Conservation (phyloP, 2,329 filamentous ascomycete species). For the Diplodia intermedia region DNA sequence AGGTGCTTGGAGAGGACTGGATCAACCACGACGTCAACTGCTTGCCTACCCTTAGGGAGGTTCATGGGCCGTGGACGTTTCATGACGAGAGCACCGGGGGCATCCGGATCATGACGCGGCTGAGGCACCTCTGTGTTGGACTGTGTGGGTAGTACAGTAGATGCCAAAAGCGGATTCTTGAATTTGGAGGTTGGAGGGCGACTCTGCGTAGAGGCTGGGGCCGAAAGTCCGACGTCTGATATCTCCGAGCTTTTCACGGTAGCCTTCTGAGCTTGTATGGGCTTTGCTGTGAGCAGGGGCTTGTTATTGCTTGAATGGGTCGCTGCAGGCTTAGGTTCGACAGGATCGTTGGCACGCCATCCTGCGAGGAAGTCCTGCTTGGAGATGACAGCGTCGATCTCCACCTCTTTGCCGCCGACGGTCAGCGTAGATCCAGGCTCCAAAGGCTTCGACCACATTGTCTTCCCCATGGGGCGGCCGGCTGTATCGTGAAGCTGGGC, state of each 20-base stretch:
- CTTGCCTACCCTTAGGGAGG: conserved; percentile 66
- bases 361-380: conserved; percentile 65
- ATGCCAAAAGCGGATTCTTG: conserved; percentile 67
- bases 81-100: conserved; percentile 70
- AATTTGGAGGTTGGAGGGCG: conserved; percentile 57
- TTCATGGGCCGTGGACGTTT: conserved; percentile 58
- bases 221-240: conserved; percentile 51
- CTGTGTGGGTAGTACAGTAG: conserved; percentile 57
- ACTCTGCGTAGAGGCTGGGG: conserved; percentile 40
- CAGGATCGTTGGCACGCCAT: conserved; percentile 40
- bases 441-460: conserved; percentile 62
- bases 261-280: conserved; percentile 39
- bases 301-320: conserved; percentile 36
- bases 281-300: conserved; percentile 40
- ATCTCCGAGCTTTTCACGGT: conserved; percentile 33
- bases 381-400: conserved; percentile 68
- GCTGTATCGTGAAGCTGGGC: conserved; percentile 67
- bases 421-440: conserved; percentile 67
- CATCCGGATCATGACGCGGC: conserved; percentile 70
- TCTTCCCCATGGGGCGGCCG: conserved; percentile 68
- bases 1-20: conserved; percentile 68
- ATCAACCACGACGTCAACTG: conserved; percentile 77
- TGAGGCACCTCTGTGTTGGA: conserved; percentile 56
- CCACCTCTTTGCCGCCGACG: conserved; percentile 71
- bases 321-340: conserved; percentile 36